Conservation (phyloP, 2,329 filamentous ascomycete genomes). For the Didymella keratinophila region DNA sequence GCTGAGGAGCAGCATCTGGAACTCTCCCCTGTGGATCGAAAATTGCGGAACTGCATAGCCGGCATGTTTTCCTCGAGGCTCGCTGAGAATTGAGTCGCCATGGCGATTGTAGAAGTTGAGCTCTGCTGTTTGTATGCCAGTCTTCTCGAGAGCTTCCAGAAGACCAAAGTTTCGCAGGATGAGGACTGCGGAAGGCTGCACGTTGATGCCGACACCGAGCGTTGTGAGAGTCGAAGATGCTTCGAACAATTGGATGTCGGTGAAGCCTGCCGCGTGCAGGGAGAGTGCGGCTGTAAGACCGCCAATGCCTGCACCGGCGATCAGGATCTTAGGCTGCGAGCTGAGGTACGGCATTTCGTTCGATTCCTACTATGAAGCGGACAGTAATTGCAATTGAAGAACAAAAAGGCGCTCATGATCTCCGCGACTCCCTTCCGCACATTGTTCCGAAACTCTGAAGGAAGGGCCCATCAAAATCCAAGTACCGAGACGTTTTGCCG, state of each 20-base stretch:
- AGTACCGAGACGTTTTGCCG: constrained; percentile 20
- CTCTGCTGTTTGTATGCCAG: constrained; percentile 54
- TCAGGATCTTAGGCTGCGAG: constrained; percentile 37
- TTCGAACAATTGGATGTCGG: constrained; percentile 56
- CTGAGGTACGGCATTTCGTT: constrained; percentile 31
- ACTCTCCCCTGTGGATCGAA: constrained; percentile 56
- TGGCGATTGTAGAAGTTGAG: constrained; percentile 57
- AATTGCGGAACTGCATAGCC: constrained; percentile 57
- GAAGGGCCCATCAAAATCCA: not conserved
- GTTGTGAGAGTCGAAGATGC: constrained; percentile 53
- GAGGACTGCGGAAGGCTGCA: constrained; percentile 57
- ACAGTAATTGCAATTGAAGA: not conserved
- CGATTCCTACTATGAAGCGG: not conserved
- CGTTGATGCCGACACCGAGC: constrained; percentile 58
- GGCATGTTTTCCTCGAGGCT: constrained; percentile 52
- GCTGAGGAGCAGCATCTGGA: constrained; percentile 56
- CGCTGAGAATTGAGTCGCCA: constrained; percentile 54
- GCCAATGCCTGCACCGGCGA: constrained; percentile 70
- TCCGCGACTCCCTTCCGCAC: not conserved
- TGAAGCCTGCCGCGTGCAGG: constrained; percentile 72
- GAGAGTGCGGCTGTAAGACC: constrained; percentile 74
- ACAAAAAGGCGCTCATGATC: not conserved
- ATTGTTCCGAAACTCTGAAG: constrained; percentile 14
- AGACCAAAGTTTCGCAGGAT: constrained; percentile 56
- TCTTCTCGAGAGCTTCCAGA: constrained; percentile 51